Evolutionary conservation across 345 rosid genomes (phyloP), one percentile per base, ranked within the genome.

Genomic region (Pistacia integerrima): DNA sequence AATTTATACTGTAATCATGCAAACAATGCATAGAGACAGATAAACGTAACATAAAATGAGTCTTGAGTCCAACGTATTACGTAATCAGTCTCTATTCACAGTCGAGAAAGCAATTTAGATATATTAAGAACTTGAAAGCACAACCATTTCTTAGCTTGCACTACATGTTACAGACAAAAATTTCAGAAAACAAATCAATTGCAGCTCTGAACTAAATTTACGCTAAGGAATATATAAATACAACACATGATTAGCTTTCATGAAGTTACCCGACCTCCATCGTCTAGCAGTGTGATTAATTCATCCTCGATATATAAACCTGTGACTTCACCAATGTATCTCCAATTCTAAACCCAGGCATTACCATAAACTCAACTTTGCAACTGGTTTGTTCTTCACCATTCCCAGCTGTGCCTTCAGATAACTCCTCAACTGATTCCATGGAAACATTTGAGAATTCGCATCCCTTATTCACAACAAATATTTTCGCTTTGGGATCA

Each of bases 281-380:
- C 8, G 30, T n/a, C 56, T 16, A 55, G 52, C 41, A 18, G 9
- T 0, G 12, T 11, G 66, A 49, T 33, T 57, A 55, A 73, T 74
- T 73, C 33, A 56, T 56, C 70, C 81, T 72, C 1, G 91, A 86
- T 76, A 86, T 77, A 82, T 89, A 91, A 82, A 85, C 93, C 22
- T 62, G 84, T 59, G 87, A 85, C 67, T 67, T 86, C 63, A 88
- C 33, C 61, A 88, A 64, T 20, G 74, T 60, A 72, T 82, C 85
- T 69, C 85, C 84, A 8, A 88, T 78, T 72, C 80, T 88, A 66
- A 87, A 88, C 67, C 96, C 93, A 2, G 91, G 93, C 87, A 91
- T 88, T 56, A 88, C 82, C 74, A 84, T 87, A 74, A 91, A 85
- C 83, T 85, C 90, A 17, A 88, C 93, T 44, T 33, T 87, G 62